These are phyloP conservation scores for Marsdenia floribunda DNA, from an alignment of 257 asterid genomes.

Conservation along the genomic window DNA sequence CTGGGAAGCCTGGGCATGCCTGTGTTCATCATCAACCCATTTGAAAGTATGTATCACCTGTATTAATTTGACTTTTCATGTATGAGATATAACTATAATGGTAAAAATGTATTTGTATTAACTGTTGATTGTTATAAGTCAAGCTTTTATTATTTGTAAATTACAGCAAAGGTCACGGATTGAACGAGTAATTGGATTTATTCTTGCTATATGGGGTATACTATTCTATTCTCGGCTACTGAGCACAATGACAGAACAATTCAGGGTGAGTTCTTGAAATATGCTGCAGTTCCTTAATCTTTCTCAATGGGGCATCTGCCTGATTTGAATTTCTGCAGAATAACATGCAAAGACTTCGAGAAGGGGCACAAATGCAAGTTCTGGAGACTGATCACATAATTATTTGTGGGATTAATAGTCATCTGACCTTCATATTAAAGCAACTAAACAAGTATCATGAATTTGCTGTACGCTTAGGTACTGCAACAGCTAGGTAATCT, in stretches of 20 bases:
- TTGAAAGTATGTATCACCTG: slow-evolving; percentile 64
- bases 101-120: slow-evolving; percentile 12
- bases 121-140: slow-evolving; percentile 23
- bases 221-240: slow-evolving; percentile 86
- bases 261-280: slow-evolving; percentile 60
- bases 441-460: slow-evolving; percentile 94
- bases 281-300: slow-evolving; percentile 19
- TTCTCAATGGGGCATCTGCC: slow-evolving; percentile 23
- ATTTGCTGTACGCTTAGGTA: slow-evolving; percentile 84
- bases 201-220: slow-evolving; percentile 98
- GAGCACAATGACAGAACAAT: slow-evolving; percentile 98
- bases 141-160: slow-evolving; percentile 46
- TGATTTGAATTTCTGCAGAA: slow-evolving; percentile 46
- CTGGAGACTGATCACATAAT: slow-evolving; percentile 85
- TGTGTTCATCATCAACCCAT: slow-evolving; percentile 95
- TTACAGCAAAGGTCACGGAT: slow-evolving; percentile 94
- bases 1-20: slow-evolving; percentile 99
- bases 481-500: slow-evolving; percentile 82
- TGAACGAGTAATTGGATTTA: slow-evolving; percentile 85
- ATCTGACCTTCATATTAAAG: slow-evolving; percentile 74
- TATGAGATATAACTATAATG: slow-evolving; percentile 23
- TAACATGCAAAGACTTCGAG: slow-evolving; percentile 88
- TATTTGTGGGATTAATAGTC: slow-evolving; percentile 86
- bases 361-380: slow-evolving; percentile 95
- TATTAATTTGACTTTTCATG: slow-evolving; percentile 29